Base-by-base conservation (phyloP, 164 flowering plant genomes). In the Tetrastigma voinierianum region DNA sequence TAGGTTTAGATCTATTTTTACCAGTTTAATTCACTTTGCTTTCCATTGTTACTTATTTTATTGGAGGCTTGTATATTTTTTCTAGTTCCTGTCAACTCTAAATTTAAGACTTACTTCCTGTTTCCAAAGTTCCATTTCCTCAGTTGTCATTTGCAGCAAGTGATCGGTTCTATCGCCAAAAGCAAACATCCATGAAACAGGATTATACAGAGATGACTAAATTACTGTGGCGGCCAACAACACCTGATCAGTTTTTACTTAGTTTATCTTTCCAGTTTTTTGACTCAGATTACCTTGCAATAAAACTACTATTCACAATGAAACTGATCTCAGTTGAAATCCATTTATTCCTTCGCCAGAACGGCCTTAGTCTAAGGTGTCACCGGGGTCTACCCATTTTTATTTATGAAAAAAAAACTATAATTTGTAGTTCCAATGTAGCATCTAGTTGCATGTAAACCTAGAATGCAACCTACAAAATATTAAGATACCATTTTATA, bases 131-230 rank as follows among this genome's bases (percentile, higher is more conserved):
- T 63, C 66, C 61, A 59, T 67, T 53, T 69, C 61, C 67, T 73
- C 66, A 76, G 70, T 73, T 73, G 69, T 56, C 67, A 62, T 72
- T 59, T 81, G 77, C 80, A 70, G 74, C 74, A 69, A n/a, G n/a
- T 83, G 67, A 68, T 76, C 88, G 99, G 94, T 93, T 73, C 81
- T 96, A 66, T n/a, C 93, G 98, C 61, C 99, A 92, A 79, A 96
- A 96, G 76, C 97, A 96, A 68, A 92, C 91, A 72, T 87, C 96
- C 67, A 96, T 96, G 99, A 96, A 93, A 80, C 97, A 96, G 80
- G 99, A 96, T 53, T 96, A 96, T 63, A 77, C 91, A 45, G 99
- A 90, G 46, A 84, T 95, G 83, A 72, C 89, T n/a, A n/a, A 21
- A 87, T 88, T 19, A 85, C 87, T 43, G 97, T 91, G 84, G n/a